phyloP scores from a whole-genome alignment of 169 alveolate species.

The Plasmodium vinckei region DNA sequence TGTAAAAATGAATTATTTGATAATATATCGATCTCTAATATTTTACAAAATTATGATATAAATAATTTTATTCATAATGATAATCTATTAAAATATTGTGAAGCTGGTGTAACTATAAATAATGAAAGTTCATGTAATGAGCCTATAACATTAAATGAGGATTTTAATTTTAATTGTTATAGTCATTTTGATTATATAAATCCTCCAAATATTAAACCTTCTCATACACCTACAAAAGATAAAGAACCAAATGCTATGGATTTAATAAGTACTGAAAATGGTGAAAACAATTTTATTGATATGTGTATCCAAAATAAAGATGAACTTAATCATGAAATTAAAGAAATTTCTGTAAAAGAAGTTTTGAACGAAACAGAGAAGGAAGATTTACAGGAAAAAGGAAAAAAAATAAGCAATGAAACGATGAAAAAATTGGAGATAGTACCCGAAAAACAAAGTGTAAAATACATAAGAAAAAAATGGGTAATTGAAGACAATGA shows the following conservation, averaged over 20 bases:
- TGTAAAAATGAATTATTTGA: conserved; percentile 25
- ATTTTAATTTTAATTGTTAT: conserved; percentile 26
- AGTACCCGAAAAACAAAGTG: conserved; percentile 15
- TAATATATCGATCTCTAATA: conserved; percentile 15
- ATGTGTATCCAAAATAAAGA: not conserved
- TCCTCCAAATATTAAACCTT: conserved; percentile 26
- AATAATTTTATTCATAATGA: conserved; percentile 62
- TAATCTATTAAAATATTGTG: conserved; percentile 58
- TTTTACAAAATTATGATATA: conserved; percentile 61
- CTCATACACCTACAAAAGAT: not conserved
- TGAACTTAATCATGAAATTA: not conserved
- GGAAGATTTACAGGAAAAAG: not conserved
- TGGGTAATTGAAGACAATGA: conserved; percentile 85
- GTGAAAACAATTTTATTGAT: not conserved
- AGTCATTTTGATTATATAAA: conserved; percentile 35
- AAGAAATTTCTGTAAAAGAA: not conserved
- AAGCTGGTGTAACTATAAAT: conserved; percentile 36
- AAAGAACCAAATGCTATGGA: not conserved
- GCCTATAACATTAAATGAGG: conserved; percentile 17
- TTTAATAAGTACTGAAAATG: not conserved
- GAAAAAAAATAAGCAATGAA: not conserved
- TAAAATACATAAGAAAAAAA: conserved; percentile 78
- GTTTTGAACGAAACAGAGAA: not conserved
- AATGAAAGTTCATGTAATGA: conserved; percentile 36
- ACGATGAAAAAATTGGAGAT: not conserved